Evolutionary conservation across 1,284 basidiomycete genomes (phyloP).

Genomic region (Trichosporon sp.): DNA sequence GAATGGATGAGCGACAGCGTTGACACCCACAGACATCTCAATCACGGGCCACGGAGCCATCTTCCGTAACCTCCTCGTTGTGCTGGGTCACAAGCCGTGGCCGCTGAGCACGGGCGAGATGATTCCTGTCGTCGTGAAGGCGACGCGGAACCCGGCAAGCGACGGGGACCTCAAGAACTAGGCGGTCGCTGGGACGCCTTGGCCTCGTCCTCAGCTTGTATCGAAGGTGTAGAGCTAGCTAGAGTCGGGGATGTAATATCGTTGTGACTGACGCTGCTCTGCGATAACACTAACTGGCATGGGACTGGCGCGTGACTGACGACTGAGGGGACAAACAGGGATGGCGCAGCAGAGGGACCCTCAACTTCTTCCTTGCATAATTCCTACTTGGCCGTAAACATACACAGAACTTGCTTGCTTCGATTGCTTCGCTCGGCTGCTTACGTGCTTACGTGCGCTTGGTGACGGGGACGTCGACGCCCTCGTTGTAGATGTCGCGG

Average conservation of each 20-base stretch:
- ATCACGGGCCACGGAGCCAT: conserved; percentile 59
- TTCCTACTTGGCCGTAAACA: not conserved
- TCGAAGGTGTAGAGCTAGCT: too few species aligned
- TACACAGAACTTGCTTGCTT: too few species aligned
- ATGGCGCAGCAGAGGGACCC: too few species aligned
- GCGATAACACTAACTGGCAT: too few species aligned
- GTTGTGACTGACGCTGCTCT: too few species aligned
- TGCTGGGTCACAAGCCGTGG: conserved; percentile 52
- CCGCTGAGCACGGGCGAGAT: conserved; percentile 55
- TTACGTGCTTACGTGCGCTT: not conserved
- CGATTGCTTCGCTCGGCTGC: too few species aligned
- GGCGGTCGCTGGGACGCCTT: too few species aligned
- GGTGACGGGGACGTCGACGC: conserved; percentile 7
- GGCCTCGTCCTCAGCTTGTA: too few species aligned
- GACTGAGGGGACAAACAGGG: too few species aligned
- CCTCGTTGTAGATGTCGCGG: conserved; percentile 12
- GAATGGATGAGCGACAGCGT: too few species aligned
- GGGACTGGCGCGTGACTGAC: too few species aligned
- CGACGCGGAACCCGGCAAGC: conserved; percentile 33
- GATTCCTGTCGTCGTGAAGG: conserved; percentile 55
- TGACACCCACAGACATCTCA: conserved; percentile 50
- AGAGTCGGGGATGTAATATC: too few species aligned
- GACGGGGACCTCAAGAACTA: not conserved
- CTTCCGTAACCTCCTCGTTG: conserved; percentile 53
- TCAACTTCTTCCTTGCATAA: not conserved